Evolutionary conservation across 495 filamentous ascomycete species (phyloP).

Genomic region (Penicillium desertorum): DNA sequence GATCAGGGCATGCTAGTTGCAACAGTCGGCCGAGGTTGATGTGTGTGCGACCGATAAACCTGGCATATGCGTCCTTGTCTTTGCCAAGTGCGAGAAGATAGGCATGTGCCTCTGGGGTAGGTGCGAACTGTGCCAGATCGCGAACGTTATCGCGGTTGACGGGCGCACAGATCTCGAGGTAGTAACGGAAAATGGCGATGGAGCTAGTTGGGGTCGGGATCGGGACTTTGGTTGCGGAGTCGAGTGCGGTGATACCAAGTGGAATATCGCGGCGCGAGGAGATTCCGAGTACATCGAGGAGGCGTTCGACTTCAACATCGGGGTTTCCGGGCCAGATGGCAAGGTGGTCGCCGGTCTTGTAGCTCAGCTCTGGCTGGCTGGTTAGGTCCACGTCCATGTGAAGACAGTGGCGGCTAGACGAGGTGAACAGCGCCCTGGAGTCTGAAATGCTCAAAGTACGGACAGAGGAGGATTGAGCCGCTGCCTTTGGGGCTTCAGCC

Average conservation of each 20-base stretch:
- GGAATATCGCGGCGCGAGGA: constrained; percentile 26
- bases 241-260: constrained; percentile 34
- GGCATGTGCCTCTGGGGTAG: constrained; percentile 36
- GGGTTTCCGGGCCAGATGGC: constrained; percentile 71
- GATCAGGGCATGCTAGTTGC: constrained; percentile 24
- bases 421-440: constrained; percentile 41
- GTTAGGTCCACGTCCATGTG: constrained; percentile 52
- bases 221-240: constrained; percentile 35
- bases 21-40: constrained; percentile 46
- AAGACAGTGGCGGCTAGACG: constrained; percentile 43
- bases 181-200: constrained; percentile 43
- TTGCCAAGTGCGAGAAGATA: constrained; percentile 34
- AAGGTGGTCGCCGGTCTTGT: constrained; percentile 73
- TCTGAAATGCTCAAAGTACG: constrained; percentile 35
- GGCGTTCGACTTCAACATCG: constrained; percentile 45
- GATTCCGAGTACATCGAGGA: constrained; percentile 40
- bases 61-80: constrained; percentile 37
- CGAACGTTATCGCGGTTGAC: constrained; percentile 46
- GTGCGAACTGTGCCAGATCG: constrained; percentile 46
- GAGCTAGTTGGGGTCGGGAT: constrained; percentile 47
- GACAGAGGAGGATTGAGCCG: constrained; percentile 31
- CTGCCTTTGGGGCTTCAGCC: constrained; percentile 23
- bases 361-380: constrained; percentile 53
- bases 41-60: constrained; percentile 33
- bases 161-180: constrained; percentile 51